These are phyloP conservation scores for Salix koriyanagi DNA, from an alignment of 345 rosid species.

Conservation along the genomic window DNA sequence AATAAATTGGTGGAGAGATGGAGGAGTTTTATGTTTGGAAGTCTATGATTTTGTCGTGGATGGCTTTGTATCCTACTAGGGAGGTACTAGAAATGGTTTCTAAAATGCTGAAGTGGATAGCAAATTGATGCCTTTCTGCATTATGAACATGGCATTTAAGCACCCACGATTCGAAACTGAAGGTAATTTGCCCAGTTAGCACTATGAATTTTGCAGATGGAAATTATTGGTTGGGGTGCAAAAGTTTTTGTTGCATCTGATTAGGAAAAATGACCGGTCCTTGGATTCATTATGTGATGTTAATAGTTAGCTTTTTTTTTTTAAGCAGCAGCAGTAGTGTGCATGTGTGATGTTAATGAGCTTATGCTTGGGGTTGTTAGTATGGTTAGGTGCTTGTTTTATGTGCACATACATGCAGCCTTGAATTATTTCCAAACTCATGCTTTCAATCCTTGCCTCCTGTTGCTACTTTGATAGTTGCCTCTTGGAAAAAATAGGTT, in stretches of 20 bases:
- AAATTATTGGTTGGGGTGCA: neutral
- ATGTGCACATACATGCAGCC: neutral
- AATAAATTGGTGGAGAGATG: too few species aligned
- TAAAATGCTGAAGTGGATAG: neutral
- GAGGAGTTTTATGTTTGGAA: too few species aligned
- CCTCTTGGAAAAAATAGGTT: neutral
- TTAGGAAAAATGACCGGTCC: neutral
- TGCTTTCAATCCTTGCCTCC: neutral
- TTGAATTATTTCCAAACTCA: neutral
- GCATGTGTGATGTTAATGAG: too few species aligned
- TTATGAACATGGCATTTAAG: neutral
- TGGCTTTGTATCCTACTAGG: too few species aligned
- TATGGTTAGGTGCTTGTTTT: neutral
- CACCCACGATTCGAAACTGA: neutral
- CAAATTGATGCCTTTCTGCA: neutral
- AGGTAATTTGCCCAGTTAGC: neutral
- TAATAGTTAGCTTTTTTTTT: too few species aligned
- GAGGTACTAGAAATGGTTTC: neutral
- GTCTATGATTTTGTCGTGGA: too few species aligned
- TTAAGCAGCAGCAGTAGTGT: too few species aligned
- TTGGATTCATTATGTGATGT: neutral
- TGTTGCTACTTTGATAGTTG: neutral
- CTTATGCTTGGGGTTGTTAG: neutral
- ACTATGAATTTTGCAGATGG: neutral
- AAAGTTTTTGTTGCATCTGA: neutral